These are phyloP conservation scores for Stephanodiscus minutulus DNA, from an alignment of 108 stramenopile genomes.

Conservation along the genomic window DNA sequence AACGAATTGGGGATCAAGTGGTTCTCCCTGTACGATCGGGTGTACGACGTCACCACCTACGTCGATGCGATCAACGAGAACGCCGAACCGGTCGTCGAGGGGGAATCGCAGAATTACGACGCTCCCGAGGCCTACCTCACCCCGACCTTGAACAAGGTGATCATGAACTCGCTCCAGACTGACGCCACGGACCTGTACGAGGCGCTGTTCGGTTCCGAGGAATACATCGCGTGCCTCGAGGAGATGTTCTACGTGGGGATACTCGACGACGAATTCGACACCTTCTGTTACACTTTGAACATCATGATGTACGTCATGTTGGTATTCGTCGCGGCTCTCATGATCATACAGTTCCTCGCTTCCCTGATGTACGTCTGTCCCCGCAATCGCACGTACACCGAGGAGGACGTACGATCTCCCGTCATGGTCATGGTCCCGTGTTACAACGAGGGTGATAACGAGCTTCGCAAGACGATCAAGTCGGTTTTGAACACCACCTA, in stretches of 20 bases:
- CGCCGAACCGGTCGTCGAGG: conserved; percentile 12
- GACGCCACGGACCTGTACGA: conserved; percentile 47
- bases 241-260: conserved; percentile 46
- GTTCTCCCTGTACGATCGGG: conserved; percentile 42
- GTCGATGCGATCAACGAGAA: conserved; percentile 45
- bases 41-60: conserved; percentile 52
- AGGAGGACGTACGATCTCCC: conserved; percentile 35
- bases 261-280: conserved; percentile 33
- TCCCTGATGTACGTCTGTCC: conserved; percentile 45
- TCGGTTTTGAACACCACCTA: conserved; percentile 53
- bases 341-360: conserved; percentile 47
- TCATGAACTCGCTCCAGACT: conserved; percentile 37
- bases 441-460: conserved; percentile 67
- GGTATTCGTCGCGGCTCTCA: conserved; percentile 43
- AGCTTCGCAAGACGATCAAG: conserved; percentile 64
- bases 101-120: conserved; percentile 4
- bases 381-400: conserved; percentile 30
- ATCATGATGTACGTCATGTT: conserved; percentile 51
- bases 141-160: conserved; percentile 40
- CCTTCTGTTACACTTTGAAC: conserved; percentile 42
- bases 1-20: conserved; percentile 31
- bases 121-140: conserved; percentile 38
- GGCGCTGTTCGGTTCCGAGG: conserved; percentile 34
- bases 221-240: conserved; percentile 47
- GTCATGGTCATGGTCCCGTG: conserved; percentile 66